A percentile compares a stretch with the other conserved stretches of the same genome.
phyloP scores from a whole-genome alignment of 2,329 filamentous ascomycete genomes.

The Plectosphaerella plurivora region DNA sequence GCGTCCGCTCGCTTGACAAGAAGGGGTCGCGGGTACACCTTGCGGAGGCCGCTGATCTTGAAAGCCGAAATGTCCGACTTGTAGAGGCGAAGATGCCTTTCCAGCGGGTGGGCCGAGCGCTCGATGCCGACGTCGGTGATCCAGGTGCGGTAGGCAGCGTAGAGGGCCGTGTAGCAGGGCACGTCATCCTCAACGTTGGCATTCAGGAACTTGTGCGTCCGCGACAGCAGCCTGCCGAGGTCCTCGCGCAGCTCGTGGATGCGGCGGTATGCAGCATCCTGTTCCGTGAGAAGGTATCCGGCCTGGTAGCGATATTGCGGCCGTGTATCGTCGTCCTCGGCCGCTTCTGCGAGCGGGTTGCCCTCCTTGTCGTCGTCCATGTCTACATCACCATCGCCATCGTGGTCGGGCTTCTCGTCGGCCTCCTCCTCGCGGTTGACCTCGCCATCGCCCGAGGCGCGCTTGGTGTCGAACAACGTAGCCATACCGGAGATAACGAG shows the following conservation, averaged over 20 bases:
- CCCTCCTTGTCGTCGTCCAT: conserved; percentile 30
- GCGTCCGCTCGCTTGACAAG: conserved; percentile 89
- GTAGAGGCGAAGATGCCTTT: conserved; percentile 80
- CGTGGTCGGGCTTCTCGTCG: conserved; percentile 49
- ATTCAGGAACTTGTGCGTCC: conserved; percentile 78
- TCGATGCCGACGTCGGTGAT: conserved; percentile 98
- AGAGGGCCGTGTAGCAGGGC: conserved; percentile 87
- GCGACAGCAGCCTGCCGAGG: conserved; percentile 75
- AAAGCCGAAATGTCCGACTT: conserved; percentile 85
- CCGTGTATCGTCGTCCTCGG: conserved; percentile 76
- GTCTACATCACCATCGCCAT: conserved; percentile 42
- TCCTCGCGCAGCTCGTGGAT: conserved; percentile 79
- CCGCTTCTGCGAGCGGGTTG: conserved; percentile 56
- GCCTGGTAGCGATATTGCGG: conserved; percentile 85
- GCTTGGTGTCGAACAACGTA: conserved; percentile 78
- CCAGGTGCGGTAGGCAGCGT: conserved; percentile 90
- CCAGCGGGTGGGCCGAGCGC: conserved; percentile 86
- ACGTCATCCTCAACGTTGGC: conserved; percentile 92
- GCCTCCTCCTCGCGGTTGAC: conserved; percentile 33
- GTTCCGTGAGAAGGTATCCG: conserved; percentile 69
- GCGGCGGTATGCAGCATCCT: conserved; percentile 59
- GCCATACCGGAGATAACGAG: conserved; percentile 90
- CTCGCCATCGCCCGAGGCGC: conserved; percentile 43
- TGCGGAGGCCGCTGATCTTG: conserved; percentile 88
- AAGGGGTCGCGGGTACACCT: conserved; percentile 88